phyloP scores from a whole-genome alignment of 257 asterid genomes.

The Solanum pinnatisectum region DNA sequence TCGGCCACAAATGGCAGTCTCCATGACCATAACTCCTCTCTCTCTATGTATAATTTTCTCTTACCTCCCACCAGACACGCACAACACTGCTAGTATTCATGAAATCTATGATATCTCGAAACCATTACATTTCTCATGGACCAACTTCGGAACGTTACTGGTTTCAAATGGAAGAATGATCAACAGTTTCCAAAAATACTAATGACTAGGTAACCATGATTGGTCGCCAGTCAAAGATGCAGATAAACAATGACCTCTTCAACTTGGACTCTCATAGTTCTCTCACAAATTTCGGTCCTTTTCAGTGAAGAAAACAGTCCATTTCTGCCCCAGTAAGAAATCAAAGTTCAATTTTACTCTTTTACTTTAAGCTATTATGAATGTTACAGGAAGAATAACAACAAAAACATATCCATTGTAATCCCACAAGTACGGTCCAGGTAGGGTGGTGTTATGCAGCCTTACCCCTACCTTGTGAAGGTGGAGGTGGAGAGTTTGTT shows the following conservation, averaged over 20 bases:
- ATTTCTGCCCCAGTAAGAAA: neutral
- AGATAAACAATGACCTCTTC: neutral
- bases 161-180: neutral
- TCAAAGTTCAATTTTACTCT: neutral
- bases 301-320: neutral
- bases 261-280: neutral
- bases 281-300: neutral
- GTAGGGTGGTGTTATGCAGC: neutral
- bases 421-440: neutral
- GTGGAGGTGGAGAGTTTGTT: neutral
- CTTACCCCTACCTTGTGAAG: neutral
- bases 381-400: neutral
- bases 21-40: constrained; percentile 25
- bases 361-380: neutral
- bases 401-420: neutral
- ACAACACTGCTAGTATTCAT: neutral
- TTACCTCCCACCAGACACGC: neutral
- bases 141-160: neutral
- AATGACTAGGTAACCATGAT: neutral
- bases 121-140: neutral
- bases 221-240: neutral
- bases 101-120: neutral
- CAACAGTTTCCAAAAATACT: neutral
- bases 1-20: constrained; percentile 58
- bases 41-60: neutral